Conservation (phyloP, 2,329 filamentous ascomycete genomes). For the Trichoderma guizhouense region DNA sequence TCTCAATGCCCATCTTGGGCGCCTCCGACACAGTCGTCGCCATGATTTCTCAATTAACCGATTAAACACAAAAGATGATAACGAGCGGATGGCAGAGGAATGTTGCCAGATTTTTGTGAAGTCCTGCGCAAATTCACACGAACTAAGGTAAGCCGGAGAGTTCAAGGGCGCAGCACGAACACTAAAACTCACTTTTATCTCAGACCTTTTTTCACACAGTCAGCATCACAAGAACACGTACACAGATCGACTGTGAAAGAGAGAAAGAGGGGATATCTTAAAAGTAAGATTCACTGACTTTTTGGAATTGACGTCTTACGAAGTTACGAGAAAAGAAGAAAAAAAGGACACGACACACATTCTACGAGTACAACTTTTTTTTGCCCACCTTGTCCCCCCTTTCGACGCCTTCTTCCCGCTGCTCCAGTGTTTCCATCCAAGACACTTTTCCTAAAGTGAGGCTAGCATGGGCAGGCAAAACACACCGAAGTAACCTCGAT, state of each 20-base stretch:
- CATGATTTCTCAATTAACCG: constrained; percentile 13
- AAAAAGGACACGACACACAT: constrained; percentile 6
- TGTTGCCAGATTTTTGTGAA: background rate
- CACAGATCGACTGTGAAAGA: background rate
- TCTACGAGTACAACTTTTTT: background rate
- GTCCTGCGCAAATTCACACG: background rate
- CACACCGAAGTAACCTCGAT: background rate
- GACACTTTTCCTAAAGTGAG: constrained; percentile 13
- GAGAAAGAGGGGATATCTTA: background rate
- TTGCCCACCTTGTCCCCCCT: background rate
- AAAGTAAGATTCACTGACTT: background rate
- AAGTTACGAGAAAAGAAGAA: background rate
- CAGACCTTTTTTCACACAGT: background rate
- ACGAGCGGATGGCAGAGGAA: constrained; percentile 9
- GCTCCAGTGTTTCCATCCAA: constrained; percentile 6
- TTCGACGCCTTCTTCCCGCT: background rate
- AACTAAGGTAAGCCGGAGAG: constrained; percentile 2
- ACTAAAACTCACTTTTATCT: constrained; percentile 9
- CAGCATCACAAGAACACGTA: constrained; percentile 8
- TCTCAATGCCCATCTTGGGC: constrained; percentile 21
- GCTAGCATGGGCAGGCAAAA: constrained; percentile 1
- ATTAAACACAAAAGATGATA: background rate
- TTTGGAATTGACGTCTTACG: background rate
- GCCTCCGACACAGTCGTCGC: constrained; percentile 11
- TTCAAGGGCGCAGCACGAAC: constrained; percentile 1